These are phyloP conservation scores for Kitagawia praeruptora DNA, from an alignment of 129 eudicot genomes.

Conservation along the genomic window DNA sequence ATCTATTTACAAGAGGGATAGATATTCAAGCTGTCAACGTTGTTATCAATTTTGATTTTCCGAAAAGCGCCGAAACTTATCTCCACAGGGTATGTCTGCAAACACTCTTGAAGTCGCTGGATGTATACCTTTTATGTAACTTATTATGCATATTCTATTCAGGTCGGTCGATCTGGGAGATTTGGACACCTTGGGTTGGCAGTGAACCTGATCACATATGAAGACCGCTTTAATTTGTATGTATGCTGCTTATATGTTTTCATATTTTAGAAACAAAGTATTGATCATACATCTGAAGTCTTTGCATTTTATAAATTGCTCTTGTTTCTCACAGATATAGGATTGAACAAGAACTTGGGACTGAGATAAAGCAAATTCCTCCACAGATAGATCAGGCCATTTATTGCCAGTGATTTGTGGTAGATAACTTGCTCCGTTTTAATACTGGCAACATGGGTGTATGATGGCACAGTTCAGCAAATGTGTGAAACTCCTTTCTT, in stretches of 20 bases:
- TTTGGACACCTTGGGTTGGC: conserved; percentile 90
- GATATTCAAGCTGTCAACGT: conserved; percentile 94
- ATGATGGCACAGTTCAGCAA: conserved; percentile 3
- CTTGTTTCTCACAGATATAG: conserved; percentile 45
- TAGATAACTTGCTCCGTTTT: neutral
- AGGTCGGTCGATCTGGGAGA: conserved; percentile 97
- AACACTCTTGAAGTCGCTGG: neutral
- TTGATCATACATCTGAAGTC: neutral
- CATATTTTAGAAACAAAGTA: neutral
- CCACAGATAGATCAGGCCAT: conserved; percentile 75
- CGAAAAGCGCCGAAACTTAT: conserved; percentile 80
- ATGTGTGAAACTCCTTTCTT: conserved; percentile 1
- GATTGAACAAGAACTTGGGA: conserved; percentile 89
- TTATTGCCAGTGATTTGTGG: conserved; percentile 42
- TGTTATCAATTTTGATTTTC: conserved; percentile 88
- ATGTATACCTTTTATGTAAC: neutral
- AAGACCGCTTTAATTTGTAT: conserved; percentile 85
- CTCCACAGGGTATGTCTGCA: conserved; percentile 65
- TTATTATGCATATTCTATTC: conserved; percentile 2
- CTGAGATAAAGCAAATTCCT: conserved; percentile 94
- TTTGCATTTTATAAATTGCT: neutral
- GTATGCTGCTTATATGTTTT: conserved; percentile 17
- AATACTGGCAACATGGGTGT: neutral
- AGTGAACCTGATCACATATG: conserved; percentile 78
- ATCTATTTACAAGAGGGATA: conserved; percentile 84